phyloP scores from a whole-genome alignment of 495 filamentous ascomycete genomes.

The Parachaetomium inaequale region DNA sequence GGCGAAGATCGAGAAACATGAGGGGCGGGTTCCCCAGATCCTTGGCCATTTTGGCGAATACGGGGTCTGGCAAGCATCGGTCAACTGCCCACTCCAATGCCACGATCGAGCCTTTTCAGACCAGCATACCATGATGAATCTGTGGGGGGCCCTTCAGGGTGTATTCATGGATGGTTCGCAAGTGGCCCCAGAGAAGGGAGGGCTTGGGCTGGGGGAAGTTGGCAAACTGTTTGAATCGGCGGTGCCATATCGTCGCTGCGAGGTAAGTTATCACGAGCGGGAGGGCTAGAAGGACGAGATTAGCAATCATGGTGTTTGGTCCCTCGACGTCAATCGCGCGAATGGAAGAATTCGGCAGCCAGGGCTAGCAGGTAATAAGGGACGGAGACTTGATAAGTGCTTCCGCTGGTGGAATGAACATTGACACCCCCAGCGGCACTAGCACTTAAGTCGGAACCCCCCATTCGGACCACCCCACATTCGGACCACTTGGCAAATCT shows the following conservation, averaged over 20 bases:
- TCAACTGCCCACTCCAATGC: background rate
- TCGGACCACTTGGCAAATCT: too few species aligned
- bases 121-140: slow-evolving; percentile 26
- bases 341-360: background rate
- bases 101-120: background rate
- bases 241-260: slow-evolving; percentile 2
- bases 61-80: slow-evolving; percentile 15
- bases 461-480: too few species aligned
- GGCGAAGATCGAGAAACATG: slow-evolving; percentile 39
- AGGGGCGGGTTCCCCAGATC: slow-evolving; percentile 27
- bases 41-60: slow-evolving; percentile 24
- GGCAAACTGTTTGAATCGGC: slow-evolving; percentile 29
- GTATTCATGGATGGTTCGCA: slow-evolving; percentile 27
- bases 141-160: slow-evolving; percentile 13
- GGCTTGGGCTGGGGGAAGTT: slow-evolving; percentile 30
- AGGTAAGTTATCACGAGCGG: slow-evolving; percentile 9
- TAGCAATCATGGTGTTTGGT: background rate
- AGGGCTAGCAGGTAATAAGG: background rate
- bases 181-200: slow-evolving; percentile 34
- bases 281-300: background rate
- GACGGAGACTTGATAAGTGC: background rate
- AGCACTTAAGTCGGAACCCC: too few species aligned
- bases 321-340: background rate
- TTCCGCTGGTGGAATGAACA: background rate
- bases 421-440: background rate